phyloP scores from a whole-genome alignment of 345 rosid genomes.

The Populus euphratica region DNA sequence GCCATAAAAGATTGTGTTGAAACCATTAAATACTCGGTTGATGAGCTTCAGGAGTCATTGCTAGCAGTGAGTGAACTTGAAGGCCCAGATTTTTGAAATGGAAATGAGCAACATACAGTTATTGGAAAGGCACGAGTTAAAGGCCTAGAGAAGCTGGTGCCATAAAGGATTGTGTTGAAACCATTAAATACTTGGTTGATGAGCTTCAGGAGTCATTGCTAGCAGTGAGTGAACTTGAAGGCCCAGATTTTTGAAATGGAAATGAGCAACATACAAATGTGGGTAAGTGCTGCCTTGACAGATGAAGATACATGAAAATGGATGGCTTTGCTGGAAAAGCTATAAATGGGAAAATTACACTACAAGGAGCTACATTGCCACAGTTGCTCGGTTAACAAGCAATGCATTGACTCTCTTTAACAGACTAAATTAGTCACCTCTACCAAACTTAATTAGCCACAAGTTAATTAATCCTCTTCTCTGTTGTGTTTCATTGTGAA shows the following conservation, averaged over 20 bases:
- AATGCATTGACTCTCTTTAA: conserved; percentile 41
- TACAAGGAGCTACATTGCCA: conserved; percentile 18
- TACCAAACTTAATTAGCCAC: background rate
- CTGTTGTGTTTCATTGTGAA: no score
- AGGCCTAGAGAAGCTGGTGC: no score
- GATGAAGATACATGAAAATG: conserved; percentile 40
- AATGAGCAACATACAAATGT: conserved; percentile 35
- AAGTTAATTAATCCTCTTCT: no score
- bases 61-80: no score
- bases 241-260: conserved; percentile 32
- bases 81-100: no score
- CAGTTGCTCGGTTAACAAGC: conserved; percentile 39
- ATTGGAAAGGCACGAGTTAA: no score
- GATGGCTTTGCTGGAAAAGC: conserved; percentile 27
- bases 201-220: conserved; percentile 26
- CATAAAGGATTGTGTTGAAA: no score
- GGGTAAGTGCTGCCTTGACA: conserved; percentile 54
- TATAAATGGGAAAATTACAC: conserved; percentile 20
- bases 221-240: conserved; percentile 32
- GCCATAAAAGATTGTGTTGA: conserved; percentile 40
- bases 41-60: no score
- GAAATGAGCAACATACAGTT: no score
- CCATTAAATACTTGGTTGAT: no score
- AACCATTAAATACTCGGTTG: conserved; percentile 29
- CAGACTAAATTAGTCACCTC: background rate